Percentiles rank a stretch among this genome's conserved stretches.
Evolutionary conservation across 2,329 filamentous ascomycete species (phyloP).

Genomic region (Ceratocystis ficicola): DNA sequence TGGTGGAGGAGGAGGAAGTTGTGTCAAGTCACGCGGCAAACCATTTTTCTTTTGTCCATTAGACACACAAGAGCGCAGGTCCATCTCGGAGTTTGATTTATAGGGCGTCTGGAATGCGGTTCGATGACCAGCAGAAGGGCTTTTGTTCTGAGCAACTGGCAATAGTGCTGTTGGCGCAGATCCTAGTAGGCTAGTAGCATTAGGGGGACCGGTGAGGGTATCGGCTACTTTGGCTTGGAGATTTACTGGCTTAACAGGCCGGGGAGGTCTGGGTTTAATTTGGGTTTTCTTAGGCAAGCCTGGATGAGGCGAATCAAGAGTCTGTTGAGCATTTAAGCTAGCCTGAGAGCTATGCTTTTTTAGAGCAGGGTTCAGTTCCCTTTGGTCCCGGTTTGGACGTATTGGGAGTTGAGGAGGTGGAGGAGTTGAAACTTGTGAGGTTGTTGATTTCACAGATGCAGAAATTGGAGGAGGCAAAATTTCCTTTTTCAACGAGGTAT

Average conservation of each 20-base stretch:
- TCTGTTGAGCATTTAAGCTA: no score
- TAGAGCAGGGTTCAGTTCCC: no score
- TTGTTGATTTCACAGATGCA: not conserved
- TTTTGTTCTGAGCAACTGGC: no score
- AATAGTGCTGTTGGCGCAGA: not conserved
- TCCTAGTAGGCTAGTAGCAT: not conserved
- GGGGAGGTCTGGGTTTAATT: constrained; percentile 37
- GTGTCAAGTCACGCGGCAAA: no score
- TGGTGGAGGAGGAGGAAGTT: constrained; percentile 27
- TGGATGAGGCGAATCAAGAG: no score
- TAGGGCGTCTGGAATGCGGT: no score
- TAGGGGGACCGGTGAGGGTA: constrained; percentile 25
- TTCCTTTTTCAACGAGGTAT: constrained; percentile 4
- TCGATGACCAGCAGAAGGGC: constrained; percentile 11
- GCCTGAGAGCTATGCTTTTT: no score
- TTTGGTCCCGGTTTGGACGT: constrained; percentile 1
- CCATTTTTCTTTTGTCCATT: no score
- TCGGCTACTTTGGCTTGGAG: constrained; percentile 31
- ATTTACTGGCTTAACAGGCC: constrained; percentile 46
- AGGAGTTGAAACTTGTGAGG: not conserved
- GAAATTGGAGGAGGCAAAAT: constrained; percentile 10
- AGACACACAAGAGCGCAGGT: no score
- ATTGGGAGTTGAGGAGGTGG: constrained; percentile 34
- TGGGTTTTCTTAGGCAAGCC: constrained; percentile 18
- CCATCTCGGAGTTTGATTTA: no score